These are phyloP conservation scores for Saitozyma sp. DNA, from an alignment of 768 basidiomycete genomes.

Conservation along the genomic window DNA sequence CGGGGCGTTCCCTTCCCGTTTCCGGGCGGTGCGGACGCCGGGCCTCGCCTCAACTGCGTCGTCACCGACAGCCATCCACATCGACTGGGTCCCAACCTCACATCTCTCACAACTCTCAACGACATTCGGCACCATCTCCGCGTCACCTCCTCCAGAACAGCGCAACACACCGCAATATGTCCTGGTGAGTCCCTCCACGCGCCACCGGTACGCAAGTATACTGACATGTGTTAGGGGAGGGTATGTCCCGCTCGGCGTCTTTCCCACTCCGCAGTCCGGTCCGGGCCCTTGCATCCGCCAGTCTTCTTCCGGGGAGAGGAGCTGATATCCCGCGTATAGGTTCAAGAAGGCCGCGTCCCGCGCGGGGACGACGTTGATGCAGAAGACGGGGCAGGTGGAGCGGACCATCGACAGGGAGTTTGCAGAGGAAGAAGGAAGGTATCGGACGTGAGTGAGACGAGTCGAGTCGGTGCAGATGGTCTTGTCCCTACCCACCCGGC, in stretches of 20 bases:
- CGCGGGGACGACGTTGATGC: conserved; percentile 88
- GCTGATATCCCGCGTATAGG: conserved; percentile 45
- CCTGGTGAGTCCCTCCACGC: conserved; percentile 21
- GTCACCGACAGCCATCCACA: background rate
- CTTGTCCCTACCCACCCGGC: background rate
- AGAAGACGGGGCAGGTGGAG: conserved; percentile 98
- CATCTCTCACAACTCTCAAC: too few species aligned
- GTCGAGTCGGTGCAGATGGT: too few species aligned
- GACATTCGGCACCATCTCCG: too few species aligned
- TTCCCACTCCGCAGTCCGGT: background rate
- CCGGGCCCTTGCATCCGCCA: background rate
- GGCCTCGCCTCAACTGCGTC: background rate
- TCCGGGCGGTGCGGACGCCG: background rate
- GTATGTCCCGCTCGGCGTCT: conserved; percentile 9
- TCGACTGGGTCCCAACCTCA: background rate
- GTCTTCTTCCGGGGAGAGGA: background rate
- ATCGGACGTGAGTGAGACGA: conserved; percentile 66
- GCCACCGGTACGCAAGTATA: background rate
- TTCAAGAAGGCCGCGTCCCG: conserved; percentile 93
- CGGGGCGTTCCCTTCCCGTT: background rate
- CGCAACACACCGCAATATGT: conserved; percentile 19
- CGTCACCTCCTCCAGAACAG: background rate
- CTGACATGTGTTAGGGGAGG: conserved; percentile 28
- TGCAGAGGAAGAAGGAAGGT: conserved; percentile 85
- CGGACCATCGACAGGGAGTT: conserved; percentile 93